phyloP scores from a whole-genome alignment of 129 eudicot genomes.

The Calendula officinalis region DNA sequence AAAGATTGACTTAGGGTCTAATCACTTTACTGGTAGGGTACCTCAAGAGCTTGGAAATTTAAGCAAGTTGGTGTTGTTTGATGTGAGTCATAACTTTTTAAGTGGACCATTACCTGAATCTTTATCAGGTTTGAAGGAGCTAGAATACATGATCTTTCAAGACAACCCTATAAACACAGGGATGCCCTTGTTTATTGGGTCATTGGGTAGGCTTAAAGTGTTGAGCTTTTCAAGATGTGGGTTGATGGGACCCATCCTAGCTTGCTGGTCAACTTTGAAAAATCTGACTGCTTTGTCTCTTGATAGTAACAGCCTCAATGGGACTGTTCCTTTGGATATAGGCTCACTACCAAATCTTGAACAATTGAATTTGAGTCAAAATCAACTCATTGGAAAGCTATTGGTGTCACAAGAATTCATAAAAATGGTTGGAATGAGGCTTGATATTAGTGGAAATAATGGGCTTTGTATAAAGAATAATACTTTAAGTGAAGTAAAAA shows the following conservation, averaged over 20 bases:
- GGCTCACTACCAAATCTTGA: conserved; percentile 51
- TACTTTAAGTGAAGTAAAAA: conserved; percentile 12
- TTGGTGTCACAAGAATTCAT: conserved; percentile 44
- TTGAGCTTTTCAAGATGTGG: conserved; percentile 65
- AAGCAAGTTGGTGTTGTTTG: conserved; percentile 42
- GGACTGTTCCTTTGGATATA: conserved; percentile 45
- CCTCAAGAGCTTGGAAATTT: conserved; percentile 55
- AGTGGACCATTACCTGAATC: conserved; percentile 59
- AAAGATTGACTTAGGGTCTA: conserved; percentile 56
- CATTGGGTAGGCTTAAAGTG: conserved; percentile 44
- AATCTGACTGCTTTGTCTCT: conserved; percentile 54
- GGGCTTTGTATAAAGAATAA: conserved; percentile 43
- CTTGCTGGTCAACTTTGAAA: conserved; percentile 40
- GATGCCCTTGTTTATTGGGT: conserved; percentile 47
- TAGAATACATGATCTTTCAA: conserved; percentile 55
- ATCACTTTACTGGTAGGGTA: conserved; percentile 40
- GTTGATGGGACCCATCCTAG: conserved; percentile 47
- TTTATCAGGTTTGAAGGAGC: conserved; percentile 42
- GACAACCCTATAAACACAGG: conserved; percentile 52
- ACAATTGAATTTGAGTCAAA: conserved; percentile 51
- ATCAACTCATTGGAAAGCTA: conserved; percentile 50
- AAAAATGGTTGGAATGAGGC: conserved; percentile 47
- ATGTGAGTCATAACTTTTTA: conserved; percentile 53
- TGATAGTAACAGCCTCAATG: conserved; percentile 54
- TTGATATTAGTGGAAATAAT: conserved; percentile 51